phyloP scores from a whole-genome alignment of 768 basidiomycete species.

The Kwoniella bestiolae region DNA sequence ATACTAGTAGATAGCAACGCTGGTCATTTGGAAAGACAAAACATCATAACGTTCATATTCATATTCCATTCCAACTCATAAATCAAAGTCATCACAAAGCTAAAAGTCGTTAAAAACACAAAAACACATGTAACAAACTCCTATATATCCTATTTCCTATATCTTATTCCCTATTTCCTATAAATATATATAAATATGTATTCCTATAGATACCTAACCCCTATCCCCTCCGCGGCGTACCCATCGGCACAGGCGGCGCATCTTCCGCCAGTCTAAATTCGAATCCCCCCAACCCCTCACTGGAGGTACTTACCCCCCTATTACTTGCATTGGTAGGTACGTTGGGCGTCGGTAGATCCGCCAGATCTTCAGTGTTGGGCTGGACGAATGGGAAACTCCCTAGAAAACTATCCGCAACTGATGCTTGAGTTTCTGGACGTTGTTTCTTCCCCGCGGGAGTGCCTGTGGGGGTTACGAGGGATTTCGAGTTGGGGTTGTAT shows the following conservation, averaged over 20 bases:
- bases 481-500: conserved; percentile 3
- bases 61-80: no score
- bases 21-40: no score
- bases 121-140: no score
- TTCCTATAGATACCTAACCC: no score
- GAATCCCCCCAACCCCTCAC: conserved; percentile 49
- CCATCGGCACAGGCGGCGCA: conserved; percentile 9
- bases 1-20: no score
- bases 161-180: no score
- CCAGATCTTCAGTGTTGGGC: conserved; percentile 41
- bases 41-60: no score
- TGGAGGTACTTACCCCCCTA: conserved; percentile 37
- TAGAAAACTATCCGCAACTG: conserved; percentile 45
- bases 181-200: no score
- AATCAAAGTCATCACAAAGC: no score
- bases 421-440: conserved; percentile 39
- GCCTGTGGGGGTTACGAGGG: background rate
- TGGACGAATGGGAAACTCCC: conserved; percentile 48
- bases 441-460: background rate
- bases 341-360: conserved; percentile 29
- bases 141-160: no score
- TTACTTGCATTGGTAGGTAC: conserved; percentile 7
- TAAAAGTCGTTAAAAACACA: no score
- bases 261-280: conserved; percentile 40
- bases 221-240: conserved; percentile 2